Conservation (phyloP, 2,329 filamentous ascomycete species). For the Stagonosporopsis chrysanthemi region DNA sequence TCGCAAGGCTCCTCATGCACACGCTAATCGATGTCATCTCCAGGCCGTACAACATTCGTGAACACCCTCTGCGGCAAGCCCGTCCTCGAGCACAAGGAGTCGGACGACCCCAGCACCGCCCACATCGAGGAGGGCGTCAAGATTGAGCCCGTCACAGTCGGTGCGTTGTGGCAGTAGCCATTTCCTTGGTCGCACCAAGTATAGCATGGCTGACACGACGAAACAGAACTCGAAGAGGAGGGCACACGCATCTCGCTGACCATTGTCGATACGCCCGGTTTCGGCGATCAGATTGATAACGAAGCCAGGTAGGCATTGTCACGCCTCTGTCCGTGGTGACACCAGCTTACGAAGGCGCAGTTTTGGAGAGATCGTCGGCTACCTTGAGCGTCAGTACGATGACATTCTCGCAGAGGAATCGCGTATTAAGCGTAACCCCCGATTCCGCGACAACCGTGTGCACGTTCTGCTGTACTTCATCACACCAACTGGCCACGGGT, state of each 20-base stretch:
- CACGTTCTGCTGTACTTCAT: constrained; percentile 99
- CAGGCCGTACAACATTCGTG: constrained; percentile 97
- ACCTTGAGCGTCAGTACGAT: constrained; percentile 99
- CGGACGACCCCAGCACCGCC: constrained; percentile 85
- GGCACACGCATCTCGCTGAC: constrained; percentile 97
- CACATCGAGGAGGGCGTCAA: constrained; percentile 96
- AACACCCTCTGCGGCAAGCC: constrained; percentile 98
- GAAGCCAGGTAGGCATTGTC: constrained; percentile 78
- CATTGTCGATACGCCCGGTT: constrained; percentile 97
- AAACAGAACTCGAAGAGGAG: constrained; percentile 87
- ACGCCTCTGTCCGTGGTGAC: not conserved
- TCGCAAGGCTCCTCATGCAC: not conserved
- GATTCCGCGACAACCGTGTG: constrained; percentile 98
- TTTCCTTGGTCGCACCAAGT: not conserved
- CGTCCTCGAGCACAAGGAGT: constrained; percentile 89
- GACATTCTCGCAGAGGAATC: constrained; percentile 99
- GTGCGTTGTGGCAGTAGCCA: constrained; percentile 60
- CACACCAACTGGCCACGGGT: constrained; percentile 95
- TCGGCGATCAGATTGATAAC: constrained; percentile 99
- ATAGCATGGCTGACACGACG: constrained; percentile 13
- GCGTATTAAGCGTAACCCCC: constrained; percentile 99
- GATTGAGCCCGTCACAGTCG: constrained; percentile 98
- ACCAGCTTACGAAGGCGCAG: constrained; percentile 57
- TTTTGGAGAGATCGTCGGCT: constrained; percentile 97
- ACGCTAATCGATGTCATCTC: constrained; percentile 2